Conservation (phyloP, 192 early-diverging fungal species). For the Oehlia diaphana region DNA sequence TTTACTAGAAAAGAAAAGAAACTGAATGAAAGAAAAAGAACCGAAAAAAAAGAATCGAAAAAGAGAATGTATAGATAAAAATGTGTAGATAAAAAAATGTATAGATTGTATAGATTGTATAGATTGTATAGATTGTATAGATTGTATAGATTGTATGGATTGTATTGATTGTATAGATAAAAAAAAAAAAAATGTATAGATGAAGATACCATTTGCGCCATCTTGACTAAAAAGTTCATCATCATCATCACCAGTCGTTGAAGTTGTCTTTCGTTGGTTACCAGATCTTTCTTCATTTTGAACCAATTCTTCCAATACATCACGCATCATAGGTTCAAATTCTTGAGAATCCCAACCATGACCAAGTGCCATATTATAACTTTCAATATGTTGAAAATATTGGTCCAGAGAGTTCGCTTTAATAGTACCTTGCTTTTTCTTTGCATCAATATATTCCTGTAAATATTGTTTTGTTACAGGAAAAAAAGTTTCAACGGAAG, state of each 20-base stretch:
- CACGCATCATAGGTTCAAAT: slow-evolving; percentile 31
- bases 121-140: no score
- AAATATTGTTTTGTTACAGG: slow-evolving; percentile 30
- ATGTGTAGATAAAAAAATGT: background rate
- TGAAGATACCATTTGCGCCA: background rate
- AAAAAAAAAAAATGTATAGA: background rate
- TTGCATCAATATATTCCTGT: slow-evolving; percentile 28
- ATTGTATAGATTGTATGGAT: no score
- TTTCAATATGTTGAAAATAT: slow-evolving; percentile 33
- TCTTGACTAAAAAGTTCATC: background rate
- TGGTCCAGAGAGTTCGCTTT: slow-evolving; percentile 30
- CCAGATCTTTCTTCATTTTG: slow-evolving; percentile 7
- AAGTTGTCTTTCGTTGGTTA: background rate
- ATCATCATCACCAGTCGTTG: slow-evolving; percentile 10
- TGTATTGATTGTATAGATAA: no score
- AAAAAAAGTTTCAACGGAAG: slow-evolving; percentile 18
- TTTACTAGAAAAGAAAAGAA: background rate
- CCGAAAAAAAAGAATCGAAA: background rate
- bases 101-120: no score
- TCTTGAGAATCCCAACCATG: slow-evolving; percentile 28
- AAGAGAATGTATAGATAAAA: background rate
- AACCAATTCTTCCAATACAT: slow-evolving; percentile 27
- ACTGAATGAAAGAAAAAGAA: background rate
- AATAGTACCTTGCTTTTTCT: slow-evolving; percentile 23
- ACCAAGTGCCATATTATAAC: slow-evolving; percentile 29